phyloP scores from a whole-genome alignment of 108 stramenopile species.

The Skeletonema menzelii region DNA sequence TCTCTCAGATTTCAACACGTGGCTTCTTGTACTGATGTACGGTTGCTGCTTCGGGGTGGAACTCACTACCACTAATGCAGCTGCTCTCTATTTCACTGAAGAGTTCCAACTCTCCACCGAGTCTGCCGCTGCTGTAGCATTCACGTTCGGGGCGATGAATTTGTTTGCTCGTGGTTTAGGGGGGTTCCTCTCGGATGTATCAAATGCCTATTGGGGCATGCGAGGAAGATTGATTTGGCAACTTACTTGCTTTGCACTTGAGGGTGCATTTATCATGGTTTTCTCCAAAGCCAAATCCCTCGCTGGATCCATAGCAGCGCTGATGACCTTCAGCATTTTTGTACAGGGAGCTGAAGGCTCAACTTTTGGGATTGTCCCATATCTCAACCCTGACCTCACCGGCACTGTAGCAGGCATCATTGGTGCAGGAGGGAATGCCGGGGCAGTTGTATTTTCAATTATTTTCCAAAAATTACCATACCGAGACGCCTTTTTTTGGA shows the following conservation, averaged over 20 bases:
- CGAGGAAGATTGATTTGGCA: slow-evolving; percentile 71
- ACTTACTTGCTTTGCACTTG: slow-evolving; percentile 45
- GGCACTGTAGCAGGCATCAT: slow-evolving; percentile 69
- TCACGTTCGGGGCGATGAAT: slow-evolving; percentile 79
- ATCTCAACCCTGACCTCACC: slow-evolving; percentile 54
- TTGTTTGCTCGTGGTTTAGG: slow-evolving; percentile 79
- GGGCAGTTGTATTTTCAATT: slow-evolving; percentile 64
- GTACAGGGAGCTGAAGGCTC: slow-evolving; percentile 79
- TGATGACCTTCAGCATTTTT: slow-evolving; percentile 74
- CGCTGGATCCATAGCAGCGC: slow-evolving; percentile 54
- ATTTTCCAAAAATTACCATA: slow-evolving; percentile 59
- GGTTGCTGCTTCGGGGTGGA: slow-evolving; percentile 91
- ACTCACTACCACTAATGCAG: slow-evolving; percentile 75
- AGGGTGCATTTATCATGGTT: slow-evolving; percentile 69
- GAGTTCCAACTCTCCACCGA: slow-evolving; percentile 73
- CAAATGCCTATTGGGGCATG: slow-evolving; percentile 66
- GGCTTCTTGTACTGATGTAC: slow-evolving; percentile 81
- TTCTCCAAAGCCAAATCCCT: slow-evolving; percentile 59
- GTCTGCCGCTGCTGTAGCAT: slow-evolving; percentile 74
- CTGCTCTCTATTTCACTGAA: slow-evolving; percentile 81
- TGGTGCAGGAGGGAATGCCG: slow-evolving; percentile 82
- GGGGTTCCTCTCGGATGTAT: slow-evolving; percentile 61
- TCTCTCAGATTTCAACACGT: slow-evolving; percentile 63
- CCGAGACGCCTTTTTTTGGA: slow-evolving; percentile 57
- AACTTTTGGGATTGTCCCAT: slow-evolving; percentile 66